Base-by-base conservation (phyloP, 352 stramenopile genomes). In the Globisporangium polare region DNA sequence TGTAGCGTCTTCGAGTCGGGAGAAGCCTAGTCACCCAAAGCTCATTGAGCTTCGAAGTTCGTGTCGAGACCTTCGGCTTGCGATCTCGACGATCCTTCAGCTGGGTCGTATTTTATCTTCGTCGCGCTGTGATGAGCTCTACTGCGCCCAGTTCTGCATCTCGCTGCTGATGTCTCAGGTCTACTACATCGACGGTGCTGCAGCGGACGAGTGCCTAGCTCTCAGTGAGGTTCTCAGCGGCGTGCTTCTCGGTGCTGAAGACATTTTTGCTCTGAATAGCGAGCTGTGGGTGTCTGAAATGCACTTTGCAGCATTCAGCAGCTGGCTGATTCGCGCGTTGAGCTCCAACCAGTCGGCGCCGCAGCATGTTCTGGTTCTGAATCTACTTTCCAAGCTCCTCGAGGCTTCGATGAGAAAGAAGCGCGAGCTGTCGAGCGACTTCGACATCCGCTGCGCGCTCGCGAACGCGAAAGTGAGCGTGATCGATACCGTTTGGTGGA, bases 401-500 rank as follows among this genome's bases (percentile, higher is more conserved):
- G 46, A 63, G 4, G 33, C 22, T 0, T 37, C 45, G 3, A 5
- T 10, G 13, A 37, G 12, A 39, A 29, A 10, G 0, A 7, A 7
- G 7, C 7, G 3, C 29, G 12, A 18, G 3, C 6, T 10, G 3
- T 26, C 52, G 1, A 0, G 12, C 5, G 15, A 8, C 5, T 55
- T 41, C 12, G n/a, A 53, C 37, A 27, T 61, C 13, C 31, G 18
- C 13, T 22, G 8, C 6, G 24, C 12, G 22, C 41, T 66, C 10
- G 35, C 20, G 9, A 37, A 24, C 20, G 26, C 52, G 3, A 18
- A 56, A 9, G 26, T 57, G 18, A 54, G 58, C n/a, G 22, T 62
- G 18, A 50, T 67, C 41, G 55, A 59, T 17, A 43, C 47, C 26
- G 37, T 67, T 42, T 62, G 53, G 62, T 62, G 62, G 53, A 66